Evolutionary conservation across 2,329 filamentous ascomycete species (phyloP), one percentile per base, ranked within the genome.

Genomic region (Pseudocercospora pini-densiflorae): DNA sequence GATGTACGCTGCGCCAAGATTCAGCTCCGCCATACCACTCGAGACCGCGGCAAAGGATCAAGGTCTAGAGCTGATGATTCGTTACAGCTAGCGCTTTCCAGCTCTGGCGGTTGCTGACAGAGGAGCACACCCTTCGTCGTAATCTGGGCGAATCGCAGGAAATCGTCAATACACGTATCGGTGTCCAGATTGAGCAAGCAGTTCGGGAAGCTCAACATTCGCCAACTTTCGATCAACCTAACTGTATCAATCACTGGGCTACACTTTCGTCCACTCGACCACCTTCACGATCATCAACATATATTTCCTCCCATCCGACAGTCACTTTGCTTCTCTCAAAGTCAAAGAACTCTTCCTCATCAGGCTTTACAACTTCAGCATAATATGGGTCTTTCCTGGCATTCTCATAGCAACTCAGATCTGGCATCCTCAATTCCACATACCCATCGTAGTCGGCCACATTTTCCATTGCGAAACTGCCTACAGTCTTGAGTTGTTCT

Each of bases 381-480:
- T 70, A 68, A 36, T 67, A 70, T n/a, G 66, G 64, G 61, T 70
- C 64, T 67, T 68, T 59, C 62, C 55, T 65, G 21, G 67, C 64
- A 21, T 63, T 62, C 40, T 69, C 67, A 24, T 64, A 69, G 24
- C 64, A 67, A 31, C 62, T 67, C 53, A 64, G 59, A 12, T 64
- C 58, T 27, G 64, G 64, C 64, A 69, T 67, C 5, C 62, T 21
- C 6, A 65, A 43, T 49, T 69, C 67, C 6, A 69, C 64, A 53
- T 58, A 65, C 1, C 67, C 64, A 54, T 69, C 64, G 16, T 63
- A 65, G 6, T 55, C 66, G n/a, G 62, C 63, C 12, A 36, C 33
- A 21, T 68, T 64, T 9, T 65, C 66, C 21, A 58, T 45, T 8
- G 59, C 61, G 49, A 66, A 64, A 12, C n/a, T 51, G 24, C 63